phyloP scores from a whole-genome alignment of 2,329 filamentous ascomycete species.

The Aspergillus pseudonomiae region DNA sequence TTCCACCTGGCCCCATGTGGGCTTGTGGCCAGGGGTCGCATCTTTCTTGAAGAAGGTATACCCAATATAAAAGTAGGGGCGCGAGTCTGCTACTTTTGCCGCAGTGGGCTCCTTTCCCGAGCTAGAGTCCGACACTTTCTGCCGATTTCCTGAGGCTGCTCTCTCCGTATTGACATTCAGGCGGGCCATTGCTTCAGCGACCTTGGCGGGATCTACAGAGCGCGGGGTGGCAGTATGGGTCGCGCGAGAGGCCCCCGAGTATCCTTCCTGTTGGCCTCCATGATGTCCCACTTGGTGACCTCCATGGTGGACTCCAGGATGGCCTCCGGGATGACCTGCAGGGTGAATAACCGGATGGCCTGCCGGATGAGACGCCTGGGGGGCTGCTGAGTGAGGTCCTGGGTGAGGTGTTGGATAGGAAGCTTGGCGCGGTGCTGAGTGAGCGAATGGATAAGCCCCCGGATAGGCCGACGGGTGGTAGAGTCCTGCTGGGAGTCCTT shows the following conservation, averaged over 20 bases:
- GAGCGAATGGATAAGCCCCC: neutral
- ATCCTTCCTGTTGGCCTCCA: constrained; percentile 11
- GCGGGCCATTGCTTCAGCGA: constrained; percentile 22
- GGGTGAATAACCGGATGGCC: neutral
- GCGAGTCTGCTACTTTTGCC: constrained; percentile 13
- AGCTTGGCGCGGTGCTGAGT: neutral
- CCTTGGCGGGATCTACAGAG: constrained; percentile 14
- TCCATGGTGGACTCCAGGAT: neutral
- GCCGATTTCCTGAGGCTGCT: constrained; percentile 3
- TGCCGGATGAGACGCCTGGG: neutral
- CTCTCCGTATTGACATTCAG: constrained; percentile 20
- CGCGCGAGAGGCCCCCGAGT: constrained; percentile 14
- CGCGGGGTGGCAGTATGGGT: constrained; percentile 13
- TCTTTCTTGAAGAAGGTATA: constrained; percentile 41
- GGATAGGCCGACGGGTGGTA: neutral
- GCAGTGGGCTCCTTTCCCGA: constrained; percentile 9
- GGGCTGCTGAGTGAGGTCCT: neutral
- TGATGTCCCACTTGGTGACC: neutral
- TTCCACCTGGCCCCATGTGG: constrained; percentile 36
- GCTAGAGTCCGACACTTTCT: constrained; percentile 8
- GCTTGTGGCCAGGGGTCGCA: constrained; percentile 29
- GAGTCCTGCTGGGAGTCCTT: neutral
- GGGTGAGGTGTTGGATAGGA: neutral
- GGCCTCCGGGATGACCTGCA: neutral
- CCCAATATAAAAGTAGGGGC: constrained; percentile 32